These are phyloP conservation scores for Thelephora aurantiotincta DNA, from an alignment of 768 basidiomycete genomes.

Conservation along the genomic window DNA sequence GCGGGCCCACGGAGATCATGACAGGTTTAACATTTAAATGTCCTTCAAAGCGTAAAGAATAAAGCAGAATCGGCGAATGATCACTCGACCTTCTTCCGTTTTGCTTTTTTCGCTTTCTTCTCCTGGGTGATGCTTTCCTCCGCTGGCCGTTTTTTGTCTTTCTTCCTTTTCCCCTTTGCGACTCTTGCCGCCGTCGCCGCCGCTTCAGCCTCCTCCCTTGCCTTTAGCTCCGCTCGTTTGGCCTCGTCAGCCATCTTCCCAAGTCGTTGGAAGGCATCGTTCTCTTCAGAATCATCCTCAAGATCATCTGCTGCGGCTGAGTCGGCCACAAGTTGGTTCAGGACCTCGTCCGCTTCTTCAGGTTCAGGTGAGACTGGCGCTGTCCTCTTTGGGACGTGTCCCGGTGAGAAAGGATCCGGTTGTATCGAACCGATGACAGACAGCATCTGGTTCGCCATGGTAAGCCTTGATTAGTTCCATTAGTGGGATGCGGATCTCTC, in stretches of 20 bases:
- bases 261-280: constrained; percentile 19
- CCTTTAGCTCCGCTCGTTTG: constrained; percentile 9
- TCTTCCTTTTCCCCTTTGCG: constrained; percentile 12
- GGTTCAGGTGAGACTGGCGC: constrained; percentile 5
- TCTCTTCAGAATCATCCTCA: constrained; percentile 18
- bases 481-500: background rate
- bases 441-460: constrained; percentile 87
- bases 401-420: constrained; percentile 55
- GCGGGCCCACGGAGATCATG: no score
- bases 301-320: constrained; percentile 11
- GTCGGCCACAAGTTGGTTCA: constrained; percentile 13
- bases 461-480: constrained; percentile 35
- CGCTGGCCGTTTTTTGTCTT: constrained; percentile 7
- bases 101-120: constrained; percentile 18
- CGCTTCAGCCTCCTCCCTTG: constrained; percentile 12
- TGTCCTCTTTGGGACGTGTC: constrained; percentile 27
- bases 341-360: constrained; percentile 5
- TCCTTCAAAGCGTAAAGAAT: no score
- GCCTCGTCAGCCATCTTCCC: constrained; percentile 18
- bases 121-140: constrained; percentile 13
- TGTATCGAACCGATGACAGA: constrained; percentile 80
- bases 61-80: no score
- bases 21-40: no score
- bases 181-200: constrained; percentile 14
- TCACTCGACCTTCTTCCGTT: constrained; percentile 12